Conservation (phyloP, 495 filamentous ascomycete genomes). For the Tuber calosporum region DNA sequence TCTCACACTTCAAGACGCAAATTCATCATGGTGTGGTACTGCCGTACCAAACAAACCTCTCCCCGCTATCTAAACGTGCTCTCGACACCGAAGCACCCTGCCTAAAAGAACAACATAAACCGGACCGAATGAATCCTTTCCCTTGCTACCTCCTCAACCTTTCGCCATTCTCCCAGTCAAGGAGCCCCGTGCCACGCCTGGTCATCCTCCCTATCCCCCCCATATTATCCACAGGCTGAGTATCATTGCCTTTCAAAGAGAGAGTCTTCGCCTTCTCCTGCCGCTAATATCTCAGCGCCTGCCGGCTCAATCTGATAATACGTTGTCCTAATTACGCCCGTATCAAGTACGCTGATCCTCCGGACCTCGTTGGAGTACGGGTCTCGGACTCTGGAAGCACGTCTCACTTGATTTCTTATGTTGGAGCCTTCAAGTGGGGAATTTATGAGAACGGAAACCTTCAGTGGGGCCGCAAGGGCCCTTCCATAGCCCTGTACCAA, state of each 20-base stretch:
- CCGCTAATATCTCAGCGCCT: not conserved
- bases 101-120: not conserved
- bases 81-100: not conserved
- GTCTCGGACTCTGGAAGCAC: not conserved
- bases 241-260: not conserved
- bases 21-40: no score
- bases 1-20: not conserved
- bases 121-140: not conserved
- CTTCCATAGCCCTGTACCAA: not conserved
- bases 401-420: not conserved
- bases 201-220: not conserved
- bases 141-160: not conserved
- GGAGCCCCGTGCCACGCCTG: not conserved
- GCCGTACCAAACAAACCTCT: not conserved
- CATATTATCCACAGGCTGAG: not conserved
- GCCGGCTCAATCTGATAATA: not conserved
- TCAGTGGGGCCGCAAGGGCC: not conserved
- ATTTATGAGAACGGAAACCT: not conserved
- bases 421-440: not conserved
- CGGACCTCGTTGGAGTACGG: not conserved
- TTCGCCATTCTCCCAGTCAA: not conserved
- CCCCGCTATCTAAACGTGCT: not conserved
- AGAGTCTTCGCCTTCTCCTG: not conserved
- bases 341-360: not conserved
- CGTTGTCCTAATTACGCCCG: not conserved